Base-by-base conservation (phyloP, 208 protist genomes). In the Trypanosoma mega region DNA sequence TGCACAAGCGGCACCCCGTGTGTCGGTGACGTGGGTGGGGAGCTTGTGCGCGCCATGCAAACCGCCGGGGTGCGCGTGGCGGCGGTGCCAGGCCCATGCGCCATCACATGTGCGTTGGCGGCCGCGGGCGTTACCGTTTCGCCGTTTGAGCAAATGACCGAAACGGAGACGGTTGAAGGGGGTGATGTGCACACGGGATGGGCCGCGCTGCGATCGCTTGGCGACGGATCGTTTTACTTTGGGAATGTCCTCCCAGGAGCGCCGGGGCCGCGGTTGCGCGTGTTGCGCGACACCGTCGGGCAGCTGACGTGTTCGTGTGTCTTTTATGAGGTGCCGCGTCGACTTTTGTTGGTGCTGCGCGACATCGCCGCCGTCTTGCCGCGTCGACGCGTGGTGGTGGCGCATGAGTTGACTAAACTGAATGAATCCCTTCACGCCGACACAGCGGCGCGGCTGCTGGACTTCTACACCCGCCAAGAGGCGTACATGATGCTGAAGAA, bases 381-480 rank as follows among this genome's bases (percentile, higher is more conserved):
- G 6, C 50, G 73, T 18, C 73, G 90, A n/a, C 80, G 80, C 23
- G 83, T 96, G 9, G 76, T 80, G 51, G 55, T 96, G n/a, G 68
- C 74, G 9, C 90, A 96, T 54, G 90, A 96, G 65, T 69, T 96
- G 39, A 96, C 90, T 24, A 96, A 96, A 71, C 44, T 94, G 56
- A 91, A 96, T 72, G 90, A 96, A 52, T 91, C 90, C 1, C 49
- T 93, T 33, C 90, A 96, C 71, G 78, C 80, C 16, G 87, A 94
- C 68, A 85, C 77, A 62, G 85, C 83, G 23, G 79, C 80, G 26
- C 71, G 74, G 27, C 74, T 96, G 11, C 68, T 87, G 0, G 26
- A 39, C 12, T 96, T 88, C 65, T 96, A 96, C 59, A 70, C 80
- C 2, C 70, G 83, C 0, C 75, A 84, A 14, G 87, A 92, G 58